Evolutionary conservation across 176 grass and related monocot genomes (phyloP).

Genomic region (Aegilops umbellulata): DNA sequence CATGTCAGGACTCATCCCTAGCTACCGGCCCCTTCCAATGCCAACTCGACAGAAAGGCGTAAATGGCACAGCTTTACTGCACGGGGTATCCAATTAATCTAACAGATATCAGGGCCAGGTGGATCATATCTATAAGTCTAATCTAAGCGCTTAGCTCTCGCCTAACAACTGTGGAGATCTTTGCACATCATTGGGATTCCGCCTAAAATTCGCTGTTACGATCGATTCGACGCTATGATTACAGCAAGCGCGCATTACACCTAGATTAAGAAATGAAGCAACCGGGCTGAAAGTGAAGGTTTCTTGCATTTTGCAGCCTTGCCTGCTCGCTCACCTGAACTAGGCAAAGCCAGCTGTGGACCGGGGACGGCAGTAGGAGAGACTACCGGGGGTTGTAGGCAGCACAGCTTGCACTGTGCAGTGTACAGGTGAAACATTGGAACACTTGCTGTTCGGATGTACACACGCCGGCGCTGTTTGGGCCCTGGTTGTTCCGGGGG

Average conservation of each 20-base stretch:
- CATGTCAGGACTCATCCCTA: conserved; percentile 27
- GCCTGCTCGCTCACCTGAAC: neutral
- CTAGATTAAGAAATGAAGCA: conserved; percentile 33
- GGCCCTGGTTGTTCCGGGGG: too few species aligned
- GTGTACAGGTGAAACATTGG: neutral
- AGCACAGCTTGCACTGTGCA: conserved; percentile 23
- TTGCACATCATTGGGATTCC: conserved; percentile 48
- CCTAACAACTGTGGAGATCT: conserved; percentile 42
- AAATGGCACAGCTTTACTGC: conserved; percentile 26
- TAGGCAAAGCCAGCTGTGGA: conserved; percentile 29
- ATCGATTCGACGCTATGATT: conserved; percentile 22
- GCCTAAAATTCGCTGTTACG: conserved; percentile 43
- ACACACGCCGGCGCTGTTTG: too few species aligned
- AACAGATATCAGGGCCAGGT: conserved; percentile 21
- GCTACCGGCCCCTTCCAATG: conserved; percentile 39
- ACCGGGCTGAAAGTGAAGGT: conserved; percentile 9
- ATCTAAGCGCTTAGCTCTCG: conserved; percentile 28
- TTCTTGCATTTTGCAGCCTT: conserved; percentile 23
- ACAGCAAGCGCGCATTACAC: conserved; percentile 43
- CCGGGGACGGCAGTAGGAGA: conserved; percentile 5
- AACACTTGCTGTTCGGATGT: too few species aligned
- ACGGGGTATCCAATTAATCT: conserved; percentile 36
- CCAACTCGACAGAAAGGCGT: conserved; percentile 28
- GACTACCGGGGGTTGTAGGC: neutral
- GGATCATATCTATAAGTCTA: conserved; percentile 32